These are phyloP conservation scores for Ceratocystis smalleyi DNA, from an alignment of 2,329 filamentous ascomycete genomes.

Conservation along the genomic window DNA sequence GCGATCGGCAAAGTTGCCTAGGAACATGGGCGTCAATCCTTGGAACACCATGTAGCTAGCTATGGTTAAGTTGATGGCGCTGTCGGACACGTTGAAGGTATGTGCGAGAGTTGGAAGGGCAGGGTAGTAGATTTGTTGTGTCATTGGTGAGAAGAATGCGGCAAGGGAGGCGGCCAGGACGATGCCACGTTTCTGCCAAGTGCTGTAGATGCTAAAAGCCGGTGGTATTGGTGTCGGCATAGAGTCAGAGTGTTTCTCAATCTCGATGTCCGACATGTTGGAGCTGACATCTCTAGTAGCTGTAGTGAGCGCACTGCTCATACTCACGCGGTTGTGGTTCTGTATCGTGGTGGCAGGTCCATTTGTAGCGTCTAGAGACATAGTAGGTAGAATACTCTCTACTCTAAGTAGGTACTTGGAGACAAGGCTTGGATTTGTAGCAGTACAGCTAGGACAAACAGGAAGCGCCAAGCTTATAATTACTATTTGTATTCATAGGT, in stretches of 20 bases:
- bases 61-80: conserved; percentile 35
- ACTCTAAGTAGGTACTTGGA: too few species aligned
- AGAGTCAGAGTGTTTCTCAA: too few species aligned
- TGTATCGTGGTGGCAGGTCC: too few species aligned
- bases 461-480: not conserved
- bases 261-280: too few species aligned
- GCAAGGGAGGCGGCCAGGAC: conserved; percentile 27
- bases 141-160: conserved; percentile 33
- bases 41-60: conserved; percentile 46
- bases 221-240: conserved; percentile 16
- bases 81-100: conserved; percentile 30
- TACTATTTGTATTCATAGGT: not conserved
- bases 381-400: too few species aligned
- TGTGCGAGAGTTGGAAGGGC: conserved; percentile 34
- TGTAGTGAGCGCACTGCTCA: too few species aligned
- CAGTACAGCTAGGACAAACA: not conserved
- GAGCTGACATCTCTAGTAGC: too few species aligned
- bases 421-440: too few species aligned
- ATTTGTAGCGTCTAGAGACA: too few species aligned
- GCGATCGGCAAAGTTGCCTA: conserved; percentile 40
- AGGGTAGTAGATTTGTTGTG: conserved; percentile 39
- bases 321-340: not conserved
- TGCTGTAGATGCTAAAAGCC: conserved; percentile 27
- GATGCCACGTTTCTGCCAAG: conserved; percentile 28
- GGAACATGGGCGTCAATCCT: conserved; percentile 41